These are phyloP conservation scores for Rhizophagus clarus DNA, from an alignment of 192 early-diverging fungal genomes.

Conservation along the genomic window DNA sequence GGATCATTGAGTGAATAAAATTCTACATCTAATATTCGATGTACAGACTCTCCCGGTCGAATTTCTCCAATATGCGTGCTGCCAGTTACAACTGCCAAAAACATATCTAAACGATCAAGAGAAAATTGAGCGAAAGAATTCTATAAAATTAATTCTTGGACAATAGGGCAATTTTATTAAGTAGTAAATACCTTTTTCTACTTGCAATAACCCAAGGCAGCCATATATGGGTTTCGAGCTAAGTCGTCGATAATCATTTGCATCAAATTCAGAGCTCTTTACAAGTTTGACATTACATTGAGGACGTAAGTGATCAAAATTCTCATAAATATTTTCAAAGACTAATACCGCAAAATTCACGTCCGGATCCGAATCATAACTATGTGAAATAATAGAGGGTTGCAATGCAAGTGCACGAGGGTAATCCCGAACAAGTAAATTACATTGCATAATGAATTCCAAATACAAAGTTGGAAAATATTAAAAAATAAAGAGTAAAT, in stretches of 20 bases:
- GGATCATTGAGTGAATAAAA: slow-evolving; percentile 79
- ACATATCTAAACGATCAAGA: slow-evolving; percentile 57
- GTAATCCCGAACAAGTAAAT: not conserved
- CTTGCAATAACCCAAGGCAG: slow-evolving; percentile 55
- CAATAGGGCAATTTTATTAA: not conserved
- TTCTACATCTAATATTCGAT: slow-evolving; percentile 69
- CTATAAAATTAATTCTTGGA: slow-evolving; percentile 13
- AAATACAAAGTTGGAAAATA: not conserved
- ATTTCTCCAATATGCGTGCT: slow-evolving; percentile 65
- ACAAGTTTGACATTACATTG: slow-evolving; percentile 24
- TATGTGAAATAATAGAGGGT: too few species aligned
- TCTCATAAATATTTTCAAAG: not conserved
- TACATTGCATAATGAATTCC: slow-evolving; percentile 6
- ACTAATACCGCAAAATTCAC: not conserved
- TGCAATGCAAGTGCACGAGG: not conserved
- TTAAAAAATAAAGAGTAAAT: not conserved
- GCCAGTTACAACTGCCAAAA: slow-evolving; percentile 68
- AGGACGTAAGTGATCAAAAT: not conserved
- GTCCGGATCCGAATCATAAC: not conserved
- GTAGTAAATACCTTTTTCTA: slow-evolving; percentile 49
- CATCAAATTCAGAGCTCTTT: not conserved
- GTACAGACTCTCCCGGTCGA: slow-evolving; percentile 62
- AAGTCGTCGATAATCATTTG: not conserved
- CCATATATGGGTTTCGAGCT: slow-evolving; percentile 48
- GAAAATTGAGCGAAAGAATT: slow-evolving; percentile 34